A percentile compares a stretch with the other conserved stretches of the same genome.
These are phyloP conservation scores for Phialophora tarda DNA, from an alignment of 2,329 filamentous ascomycete genomes.

Conservation along the genomic window DNA sequence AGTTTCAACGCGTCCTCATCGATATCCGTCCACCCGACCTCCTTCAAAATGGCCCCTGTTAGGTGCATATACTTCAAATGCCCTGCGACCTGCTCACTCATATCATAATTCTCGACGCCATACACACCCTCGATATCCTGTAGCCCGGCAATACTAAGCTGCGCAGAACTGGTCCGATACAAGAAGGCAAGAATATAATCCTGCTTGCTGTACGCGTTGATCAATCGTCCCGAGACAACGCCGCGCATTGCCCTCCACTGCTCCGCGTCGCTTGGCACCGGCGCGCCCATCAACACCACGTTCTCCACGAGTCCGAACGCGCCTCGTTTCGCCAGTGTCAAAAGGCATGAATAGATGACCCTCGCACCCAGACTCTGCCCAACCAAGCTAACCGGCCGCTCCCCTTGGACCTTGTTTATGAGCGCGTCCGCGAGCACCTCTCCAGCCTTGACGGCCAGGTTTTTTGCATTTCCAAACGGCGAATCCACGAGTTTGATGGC, in stretches of 20 bases:
- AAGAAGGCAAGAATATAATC: slow-evolving; percentile 81
- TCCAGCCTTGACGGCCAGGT: slow-evolving; percentile 73
- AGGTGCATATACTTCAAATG: slow-evolving; percentile 59
- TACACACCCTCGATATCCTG: slow-evolving; percentile 70
- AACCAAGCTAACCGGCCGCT: slow-evolving; percentile 72
- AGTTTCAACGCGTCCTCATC: slow-evolving; percentile 54
- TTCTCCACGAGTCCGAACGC: slow-evolving; percentile 79
- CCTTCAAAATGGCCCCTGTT: slow-evolving; percentile 57
- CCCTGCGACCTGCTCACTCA: slow-evolving; percentile 57
- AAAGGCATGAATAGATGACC: slow-evolving; percentile 75
- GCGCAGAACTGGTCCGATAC: slow-evolving; percentile 77
- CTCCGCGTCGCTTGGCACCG: slow-evolving; percentile 67
- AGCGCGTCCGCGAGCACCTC: slow-evolving; percentile 74
- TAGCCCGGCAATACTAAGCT: slow-evolving; percentile 76
- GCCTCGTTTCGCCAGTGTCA: slow-evolving; percentile 70
- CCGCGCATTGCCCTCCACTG: slow-evolving; percentile 74
- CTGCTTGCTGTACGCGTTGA: slow-evolving; percentile 80
- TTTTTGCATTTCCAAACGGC: slow-evolving; percentile 72
- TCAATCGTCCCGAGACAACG: slow-evolving; percentile 74
- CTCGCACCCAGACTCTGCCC: slow-evolving; percentile 75
- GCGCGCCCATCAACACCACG: slow-evolving; percentile 75
- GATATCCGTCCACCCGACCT: slow-evolving; percentile 60
- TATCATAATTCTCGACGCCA: slow-evolving; percentile 66
- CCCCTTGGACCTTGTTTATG: slow-evolving; percentile 74
- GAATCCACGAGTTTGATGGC: slow-evolving; percentile 71